Evolutionary conservation across 495 filamentous ascomycete species (phyloP), one percentile per base, ranked within the genome.

Genomic region (Tuber melanosporum): DNA sequence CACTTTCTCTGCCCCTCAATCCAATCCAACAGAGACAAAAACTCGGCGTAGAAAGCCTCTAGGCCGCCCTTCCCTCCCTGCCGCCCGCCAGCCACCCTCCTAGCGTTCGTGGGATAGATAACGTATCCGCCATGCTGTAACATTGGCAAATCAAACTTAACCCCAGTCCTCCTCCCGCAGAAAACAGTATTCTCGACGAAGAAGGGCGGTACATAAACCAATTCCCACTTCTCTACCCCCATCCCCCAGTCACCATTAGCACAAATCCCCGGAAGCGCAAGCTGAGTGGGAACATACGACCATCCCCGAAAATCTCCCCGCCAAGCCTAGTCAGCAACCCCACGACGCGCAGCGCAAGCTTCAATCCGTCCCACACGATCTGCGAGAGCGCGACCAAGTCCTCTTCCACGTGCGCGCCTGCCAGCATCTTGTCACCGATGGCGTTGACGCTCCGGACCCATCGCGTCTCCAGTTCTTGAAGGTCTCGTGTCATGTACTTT

Each of bases 21-120:
- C 85, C 97, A 94, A 82, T 97, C 94, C 74, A 98, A 83, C 0
- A 94, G 93, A 62, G 91, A 86, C 76, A 97, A 85, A 80, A 97
- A 98, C 74, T 97, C 94, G 10, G 91, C 32, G 36, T 66, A 66
- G 57, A 66, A 66, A 32, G 57, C 57, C 57, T 66, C 14, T 8
- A 66, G 57, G 14, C 57, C 26, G 0, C 57, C 26, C 26, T 66
- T 1, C 12, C 57, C 14, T 32, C 57, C 57, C 26, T 15, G 26
- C 14, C 57, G 26, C 57, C 57, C 57, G 19, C 26, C 26, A 19
- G 57, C 12, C 26, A 26, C 32, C 57, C 0, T 14, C 26, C 57
- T 12, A 36, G 26, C 14, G 57, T 36, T 36, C 14, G 12, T 7
- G 3, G 57, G 57, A 26, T 36, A 66, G 26, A 66, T 36, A 32